Evolutionary conservation across 1,139 yeast species (phyloP).

Genomic region (Nakaseomyces sp.): DNA sequence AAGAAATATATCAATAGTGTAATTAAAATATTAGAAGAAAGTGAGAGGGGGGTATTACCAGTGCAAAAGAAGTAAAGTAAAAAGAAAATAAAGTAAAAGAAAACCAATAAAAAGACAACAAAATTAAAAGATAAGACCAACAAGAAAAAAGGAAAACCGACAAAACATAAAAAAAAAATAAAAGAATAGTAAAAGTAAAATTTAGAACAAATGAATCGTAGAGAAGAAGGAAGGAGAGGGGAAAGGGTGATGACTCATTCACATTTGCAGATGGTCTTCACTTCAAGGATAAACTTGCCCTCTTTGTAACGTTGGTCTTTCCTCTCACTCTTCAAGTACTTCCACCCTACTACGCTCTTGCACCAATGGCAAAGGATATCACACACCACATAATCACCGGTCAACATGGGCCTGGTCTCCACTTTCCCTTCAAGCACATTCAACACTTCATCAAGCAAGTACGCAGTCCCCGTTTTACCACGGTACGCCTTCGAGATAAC

Average conservation of each 20-base stretch:
- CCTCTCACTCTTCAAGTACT: constrained; percentile 33
- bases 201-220: no score
- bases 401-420: constrained; percentile 35
- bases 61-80: not conserved
- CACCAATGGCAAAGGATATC: constrained; percentile 39
- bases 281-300: constrained; percentile 37
- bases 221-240: not conserved
- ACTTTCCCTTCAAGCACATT: constrained; percentile 32
- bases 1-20: not conserved
- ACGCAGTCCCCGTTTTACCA: constrained; percentile 39
- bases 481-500: constrained; percentile 37
- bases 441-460: constrained; percentile 34
- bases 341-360: constrained; percentile 38
- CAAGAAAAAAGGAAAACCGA: not conserved
- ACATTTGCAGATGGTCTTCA: constrained; percentile 26
- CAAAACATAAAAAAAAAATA: not conserved
- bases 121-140: not conserved
- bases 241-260: not conserved
- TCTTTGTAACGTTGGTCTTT: constrained; percentile 36
- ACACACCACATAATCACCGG: constrained; percentile 37
- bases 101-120: not conserved
- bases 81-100: not conserved
- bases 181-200: not conserved
- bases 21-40: not conserved
- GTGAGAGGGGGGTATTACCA: not conserved